Conservation (phyloP, 164 flowering plant species). For the Warburgia ugandensis region DNA sequence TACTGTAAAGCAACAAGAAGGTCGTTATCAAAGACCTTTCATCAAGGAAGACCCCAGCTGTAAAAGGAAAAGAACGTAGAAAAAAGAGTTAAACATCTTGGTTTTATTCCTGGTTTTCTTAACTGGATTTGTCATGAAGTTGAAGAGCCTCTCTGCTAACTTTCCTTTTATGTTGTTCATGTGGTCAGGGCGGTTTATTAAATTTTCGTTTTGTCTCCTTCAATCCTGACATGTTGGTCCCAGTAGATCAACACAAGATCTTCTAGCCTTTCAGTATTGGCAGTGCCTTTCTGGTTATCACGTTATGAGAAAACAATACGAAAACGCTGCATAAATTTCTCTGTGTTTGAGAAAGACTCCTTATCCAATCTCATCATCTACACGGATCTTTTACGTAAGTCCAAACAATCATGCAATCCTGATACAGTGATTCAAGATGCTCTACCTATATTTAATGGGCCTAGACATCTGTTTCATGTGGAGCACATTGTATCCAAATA, state of each 20-base stretch:
- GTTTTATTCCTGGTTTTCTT: neutral
- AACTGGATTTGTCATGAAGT: conserved; percentile 12
- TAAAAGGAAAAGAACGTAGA: conserved; percentile 1
- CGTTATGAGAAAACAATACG: neutral
- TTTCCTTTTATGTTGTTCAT: neutral
- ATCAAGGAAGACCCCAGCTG: conserved; percentile 6
- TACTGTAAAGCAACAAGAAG: conserved; percentile 14
- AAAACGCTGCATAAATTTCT: too few relatives aligned
- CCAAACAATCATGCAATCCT: too few relatives aligned
- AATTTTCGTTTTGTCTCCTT: conserved; percentile 33
- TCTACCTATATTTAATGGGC: too few relatives aligned
- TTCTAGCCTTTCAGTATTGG: conserved; percentile 1
- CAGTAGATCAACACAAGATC: conserved; percentile 21
- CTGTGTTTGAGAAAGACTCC: too few relatives aligned
- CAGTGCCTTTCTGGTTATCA: neutral
- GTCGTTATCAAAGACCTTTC: conserved; percentile 41
- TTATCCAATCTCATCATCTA: too few relatives aligned
- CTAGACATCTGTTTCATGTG: too few relatives aligned
- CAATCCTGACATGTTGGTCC: conserved; percentile 30
- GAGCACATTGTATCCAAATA: too few relatives aligned
- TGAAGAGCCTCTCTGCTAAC: neutral
- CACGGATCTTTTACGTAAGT: too few relatives aligned
- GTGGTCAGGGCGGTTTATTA: conserved; percentile 14
- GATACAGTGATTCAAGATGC: too few relatives aligned
- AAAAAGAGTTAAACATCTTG: neutral